These are phyloP conservation scores for Elsinoe arachidis DNA, from an alignment of 2,329 filamentous ascomycete genomes.

Conservation along the genomic window DNA sequence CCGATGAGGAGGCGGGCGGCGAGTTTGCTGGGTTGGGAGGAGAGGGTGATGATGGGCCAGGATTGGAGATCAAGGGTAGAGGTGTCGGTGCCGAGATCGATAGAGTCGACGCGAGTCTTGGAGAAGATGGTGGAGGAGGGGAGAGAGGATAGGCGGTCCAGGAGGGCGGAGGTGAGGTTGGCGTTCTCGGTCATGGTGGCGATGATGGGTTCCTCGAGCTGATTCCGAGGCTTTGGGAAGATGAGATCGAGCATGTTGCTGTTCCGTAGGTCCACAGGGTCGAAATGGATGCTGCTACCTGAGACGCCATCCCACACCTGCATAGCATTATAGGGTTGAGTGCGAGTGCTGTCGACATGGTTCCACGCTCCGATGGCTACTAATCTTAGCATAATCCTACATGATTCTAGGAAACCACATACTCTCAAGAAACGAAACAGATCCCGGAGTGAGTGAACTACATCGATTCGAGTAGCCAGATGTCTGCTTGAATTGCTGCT, in stretches of 20 bases:
- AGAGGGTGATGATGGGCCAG: slow-evolving; percentile 78
- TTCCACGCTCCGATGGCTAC: slow-evolving; percentile 72
- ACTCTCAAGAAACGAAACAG: slow-evolving; percentile 67
- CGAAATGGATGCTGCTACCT: slow-evolving; percentile 77
- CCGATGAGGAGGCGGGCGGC: slow-evolving; percentile 80
- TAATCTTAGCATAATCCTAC: neutral
- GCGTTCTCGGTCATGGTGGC: slow-evolving; percentile 96
- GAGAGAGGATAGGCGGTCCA: slow-evolving; percentile 51
- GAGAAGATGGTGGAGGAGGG: slow-evolving; percentile 58
- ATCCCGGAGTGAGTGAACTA: slow-evolving; percentile 85
- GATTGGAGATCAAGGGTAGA: slow-evolving; percentile 63
- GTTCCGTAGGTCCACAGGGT: slow-evolving; percentile 20
- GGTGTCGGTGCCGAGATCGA: slow-evolving; percentile 59
- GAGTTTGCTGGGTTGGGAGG: slow-evolving; percentile 53
- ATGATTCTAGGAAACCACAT: neutral
- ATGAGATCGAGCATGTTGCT: slow-evolving; percentile 6
- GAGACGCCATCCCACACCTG: slow-evolving; percentile 96
- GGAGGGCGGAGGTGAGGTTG: slow-evolving; percentile 72
- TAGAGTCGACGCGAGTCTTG: slow-evolving; percentile 68
- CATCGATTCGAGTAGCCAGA: slow-evolving; percentile 84
- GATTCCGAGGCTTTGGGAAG: neutral
- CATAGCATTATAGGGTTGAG: slow-evolving; percentile 91
- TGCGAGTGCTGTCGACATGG: slow-evolving; percentile 61
- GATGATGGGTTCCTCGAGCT: slow-evolving; percentile 41
- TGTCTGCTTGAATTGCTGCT: slow-evolving; percentile 56